Base-by-base conservation (phyloP, 139 green algal species). In the Nannochloris sp. region DNA sequence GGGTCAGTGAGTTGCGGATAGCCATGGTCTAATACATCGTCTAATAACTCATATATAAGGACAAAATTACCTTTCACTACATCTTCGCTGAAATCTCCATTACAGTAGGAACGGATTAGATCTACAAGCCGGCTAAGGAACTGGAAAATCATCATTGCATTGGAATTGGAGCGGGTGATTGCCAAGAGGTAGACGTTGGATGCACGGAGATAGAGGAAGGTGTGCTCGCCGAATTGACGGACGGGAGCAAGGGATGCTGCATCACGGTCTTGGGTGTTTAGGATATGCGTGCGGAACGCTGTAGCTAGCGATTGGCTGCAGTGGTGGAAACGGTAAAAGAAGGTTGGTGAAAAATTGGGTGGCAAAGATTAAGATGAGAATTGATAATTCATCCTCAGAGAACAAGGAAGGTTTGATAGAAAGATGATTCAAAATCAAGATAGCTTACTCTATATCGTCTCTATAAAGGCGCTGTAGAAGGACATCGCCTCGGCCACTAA, bases 21-120 rank as follows among this genome's bases (percentile, higher is more conserved):
- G 0, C 91, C 91, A 73, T 87, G 89, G 78, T 97, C 91, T 62
- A 95, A 42, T 19, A 77, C 77, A 62, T 93, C 85, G 75, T 97
- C 91, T 30, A 97, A 79, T 61, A 97, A 76, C 79, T 97, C 91
- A 69, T 97, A 97, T 56, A 98, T 96, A 8, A 98, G 78, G n/a
- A 96, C 84, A 79, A 96, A 97, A 75, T 97, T 97, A 68, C 82
- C 83, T 44, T 85, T 78, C 27, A 97, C 81, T 44, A 76, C 78
- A 12, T 83, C 77, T 70, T 97, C 91, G 33, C 78, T 87, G 37
- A 96, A 87, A 6, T 90, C 76, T 12, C 86, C 89, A 13, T 84
- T 77, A 74, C 96, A 98, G 78, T 98, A 98, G 4, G 79, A 79
- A 53, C 81, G 83, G 65, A 95, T 89, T 12, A 95, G 64, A 13